These are phyloP conservation scores for Salmacisia buchloeana DNA, from an alignment of 1,284 basidiomycete species.

Conservation along the genomic window DNA sequence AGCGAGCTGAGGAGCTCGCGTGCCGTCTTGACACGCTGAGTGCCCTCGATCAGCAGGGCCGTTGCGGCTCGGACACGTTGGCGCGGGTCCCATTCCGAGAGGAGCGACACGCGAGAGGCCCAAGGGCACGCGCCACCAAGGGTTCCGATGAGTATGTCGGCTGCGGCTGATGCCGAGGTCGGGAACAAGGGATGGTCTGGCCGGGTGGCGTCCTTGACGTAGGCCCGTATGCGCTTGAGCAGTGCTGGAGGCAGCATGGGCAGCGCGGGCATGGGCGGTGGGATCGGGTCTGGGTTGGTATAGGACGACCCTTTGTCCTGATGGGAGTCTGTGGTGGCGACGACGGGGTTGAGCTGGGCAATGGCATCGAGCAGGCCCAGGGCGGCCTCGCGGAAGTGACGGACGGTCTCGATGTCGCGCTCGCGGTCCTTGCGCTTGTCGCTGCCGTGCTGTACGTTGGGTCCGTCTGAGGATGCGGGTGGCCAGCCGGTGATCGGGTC, in stretches of 20 bases:
- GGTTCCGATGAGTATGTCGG: slow-evolving; percentile 44
- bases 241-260: slow-evolving; percentile 41
- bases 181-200: background rate
- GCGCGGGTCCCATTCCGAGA: slow-evolving; percentile 38
- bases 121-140: slow-evolving; percentile 47
- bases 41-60: slow-evolving; percentile 32
- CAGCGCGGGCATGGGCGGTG: slow-evolving; percentile 18
- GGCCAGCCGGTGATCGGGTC: slow-evolving; percentile 18
- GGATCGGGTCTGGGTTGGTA: slow-evolving; percentile 4
- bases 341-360: slow-evolving; percentile 20
- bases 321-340: background rate
- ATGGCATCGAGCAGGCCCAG: slow-evolving; percentile 34
- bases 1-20: slow-evolving; percentile 41
- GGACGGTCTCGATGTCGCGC: slow-evolving; percentile 24
- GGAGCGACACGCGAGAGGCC: slow-evolving; percentile 39
- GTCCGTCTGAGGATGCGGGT: slow-evolving; percentile 15
- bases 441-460: slow-evolving; percentile 24
- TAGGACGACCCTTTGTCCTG: slow-evolving; percentile 5
- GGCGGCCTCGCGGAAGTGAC: slow-evolving; percentile 30
- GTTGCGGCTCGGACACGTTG: slow-evolving; percentile 34
- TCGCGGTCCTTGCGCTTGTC: background rate
- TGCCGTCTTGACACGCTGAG: slow-evolving; percentile 35
- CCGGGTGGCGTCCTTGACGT: slow-evolving; percentile 32
- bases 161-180: slow-evolving; percentile 13
- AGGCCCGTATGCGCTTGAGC: slow-evolving; percentile 32